Evolutionary conservation across 2,329 filamentous ascomycete species (phyloP).

Genomic region (Fusarium continuum): DNA sequence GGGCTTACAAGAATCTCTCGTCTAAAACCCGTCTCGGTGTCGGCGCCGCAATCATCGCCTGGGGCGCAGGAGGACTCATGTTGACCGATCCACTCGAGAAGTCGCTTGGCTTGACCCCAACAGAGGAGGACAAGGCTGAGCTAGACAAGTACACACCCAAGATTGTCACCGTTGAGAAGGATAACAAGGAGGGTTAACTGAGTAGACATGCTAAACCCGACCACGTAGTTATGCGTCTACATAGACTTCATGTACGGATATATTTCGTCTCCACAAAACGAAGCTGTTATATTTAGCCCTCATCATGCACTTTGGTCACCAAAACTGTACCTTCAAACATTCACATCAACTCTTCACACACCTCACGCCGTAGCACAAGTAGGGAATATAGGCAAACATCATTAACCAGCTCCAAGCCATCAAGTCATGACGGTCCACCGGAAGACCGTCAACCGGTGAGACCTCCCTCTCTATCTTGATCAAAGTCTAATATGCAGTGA

Average conservation of each 20-base stretch:
- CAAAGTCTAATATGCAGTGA: constrained; percentile 52
- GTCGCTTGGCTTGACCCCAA: constrained; percentile 75
- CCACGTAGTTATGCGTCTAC: neutral
- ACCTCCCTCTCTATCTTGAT: constrained; percentile 51
- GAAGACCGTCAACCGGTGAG: constrained; percentile 43
- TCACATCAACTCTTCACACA: neutral
- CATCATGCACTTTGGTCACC: too few species aligned
- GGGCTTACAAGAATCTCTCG: constrained; percentile 76
- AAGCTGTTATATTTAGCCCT: too few species aligned
- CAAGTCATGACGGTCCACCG: constrained; percentile 47
- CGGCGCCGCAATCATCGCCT: constrained; percentile 78
- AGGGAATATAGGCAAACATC: constrained; percentile 43
- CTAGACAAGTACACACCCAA: constrained; percentile 70
- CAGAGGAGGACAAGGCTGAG: constrained; percentile 75
- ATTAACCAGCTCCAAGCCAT: constrained; percentile 50
- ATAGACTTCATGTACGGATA: too few species aligned
- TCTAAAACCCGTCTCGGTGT: constrained; percentile 75
- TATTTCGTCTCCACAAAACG: too few species aligned
- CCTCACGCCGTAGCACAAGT: constrained; percentile 26
- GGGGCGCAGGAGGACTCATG: constrained; percentile 78
- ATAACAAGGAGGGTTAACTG: constrained; percentile 24
- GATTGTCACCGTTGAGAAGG: constrained; percentile 66
- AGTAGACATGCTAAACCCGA: neutral
- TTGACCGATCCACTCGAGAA: constrained; percentile 77
- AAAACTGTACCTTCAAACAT: too few species aligned